Evolutionary conservation across 2,329 filamentous ascomycete genomes (phyloP), one percentile per base, ranked within the genome.

Genomic region (Basipetospora chlamydospora): DNA sequence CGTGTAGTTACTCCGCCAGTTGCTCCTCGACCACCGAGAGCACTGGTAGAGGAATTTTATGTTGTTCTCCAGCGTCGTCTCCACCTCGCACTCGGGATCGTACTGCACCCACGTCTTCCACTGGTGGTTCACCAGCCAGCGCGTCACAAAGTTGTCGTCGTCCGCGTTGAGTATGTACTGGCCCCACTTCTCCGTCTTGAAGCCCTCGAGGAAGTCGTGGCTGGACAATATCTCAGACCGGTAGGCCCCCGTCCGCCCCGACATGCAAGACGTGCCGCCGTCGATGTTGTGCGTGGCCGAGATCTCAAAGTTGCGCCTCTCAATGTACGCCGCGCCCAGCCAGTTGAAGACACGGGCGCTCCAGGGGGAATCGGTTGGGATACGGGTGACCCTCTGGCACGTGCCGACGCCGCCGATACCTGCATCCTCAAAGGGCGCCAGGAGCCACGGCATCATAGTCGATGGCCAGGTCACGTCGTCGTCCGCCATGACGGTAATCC

Each of bases 91-190:
- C 53, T 92, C 84, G 33, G 71, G 74, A 55, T 94, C 80, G 60
- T 94, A 94, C 61, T 96, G 88, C 57, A 95, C 82, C 67, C 83
- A 88, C 16, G 87, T 95, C 61, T 92, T 85, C 83, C 85, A 93
- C 46, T 79, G 72, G 61, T 94, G 80, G 44, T 77, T 82, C 47
- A 95, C 87, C 50, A 96, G 71, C 88, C 88, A 96, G 40, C 88
- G 78, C 6, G 88, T 95, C 48, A 96, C 84, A 61, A 95, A 96
- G 61, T 96, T 96, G 66, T 96, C 88, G 56, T 96, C 88, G 57
- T 96, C 88, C 18, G 88, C 86, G 52, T 95, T 95, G 42, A 96
- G 70, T 50, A 87, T 87, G 60, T 80, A 93, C 49, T 80, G 77
- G 33, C 80, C 72, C 84, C 84, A 94, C 47, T 80, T 80, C 61